A percentile compares a stretch with the other conserved stretches of the same genome.
Evolutionary conservation across 257 asterid species (phyloP).

Genomic region (Prunella vulgaris): DNA sequence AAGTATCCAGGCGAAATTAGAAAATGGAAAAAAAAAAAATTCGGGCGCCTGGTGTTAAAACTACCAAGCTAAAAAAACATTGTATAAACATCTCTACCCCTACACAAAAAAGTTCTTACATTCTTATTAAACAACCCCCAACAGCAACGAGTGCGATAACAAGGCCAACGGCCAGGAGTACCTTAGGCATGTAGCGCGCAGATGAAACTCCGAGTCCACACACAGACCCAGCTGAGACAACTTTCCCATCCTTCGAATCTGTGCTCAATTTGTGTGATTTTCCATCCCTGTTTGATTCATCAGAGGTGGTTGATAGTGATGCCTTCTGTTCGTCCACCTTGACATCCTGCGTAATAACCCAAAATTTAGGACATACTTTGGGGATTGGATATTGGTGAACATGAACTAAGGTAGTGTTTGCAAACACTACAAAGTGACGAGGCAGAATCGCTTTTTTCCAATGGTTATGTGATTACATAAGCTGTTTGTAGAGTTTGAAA

Average conservation of each 20-base stretch:
- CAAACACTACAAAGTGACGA: too few relatives aligned
- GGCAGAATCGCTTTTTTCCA: too few relatives aligned
- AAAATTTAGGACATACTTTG: background rate
- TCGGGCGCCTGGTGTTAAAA: conserved; percentile 1
- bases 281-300: conserved; percentile 11
- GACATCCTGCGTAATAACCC: conserved; percentile 46
- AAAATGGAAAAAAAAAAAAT: background rate
- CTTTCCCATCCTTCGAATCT: background rate
- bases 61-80: conserved; percentile 22
- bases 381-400: background rate
- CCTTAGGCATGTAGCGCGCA: conserved; percentile 32
- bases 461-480: too few relatives aligned
- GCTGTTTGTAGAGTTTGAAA: background rate
- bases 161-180: conserved; percentile 40
- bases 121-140: conserved; percentile 21
- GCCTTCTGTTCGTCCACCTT: conserved; percentile 28
- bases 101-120: conserved; percentile 21
- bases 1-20: conserved; percentile 5
- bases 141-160: conserved; percentile 35
- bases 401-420: background rate
- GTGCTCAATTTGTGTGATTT: conserved; percentile 17
- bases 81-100: conserved; percentile 18
- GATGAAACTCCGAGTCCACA: conserved; percentile 21
- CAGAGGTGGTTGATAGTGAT: conserved; percentile 1
- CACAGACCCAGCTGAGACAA: conserved; percentile 11